These are phyloP conservation scores for Handroanthus guayacan DNA, from an alignment of 257 asterid species.

Conservation along the genomic window DNA sequence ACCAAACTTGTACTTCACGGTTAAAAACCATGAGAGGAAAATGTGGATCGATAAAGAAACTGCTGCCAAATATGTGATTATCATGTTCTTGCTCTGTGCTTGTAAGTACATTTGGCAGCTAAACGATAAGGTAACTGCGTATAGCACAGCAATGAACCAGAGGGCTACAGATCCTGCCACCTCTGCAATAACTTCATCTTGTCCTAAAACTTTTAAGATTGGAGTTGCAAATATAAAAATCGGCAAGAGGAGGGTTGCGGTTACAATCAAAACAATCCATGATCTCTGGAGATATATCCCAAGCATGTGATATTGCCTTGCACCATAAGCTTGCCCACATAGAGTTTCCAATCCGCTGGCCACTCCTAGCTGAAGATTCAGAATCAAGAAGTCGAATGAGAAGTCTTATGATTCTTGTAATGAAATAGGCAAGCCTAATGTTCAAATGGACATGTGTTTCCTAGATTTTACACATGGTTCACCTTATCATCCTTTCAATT, in stretches of 20 bases:
- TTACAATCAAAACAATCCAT: slow-evolving; percentile 57
- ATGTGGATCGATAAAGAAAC: slow-evolving; percentile 56
- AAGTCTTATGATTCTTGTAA: neutral
- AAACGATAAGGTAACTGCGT: slow-evolving; percentile 56
- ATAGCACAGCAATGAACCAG: slow-evolving; percentile 70
- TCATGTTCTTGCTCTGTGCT: slow-evolving; percentile 79
- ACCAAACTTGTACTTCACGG: slow-evolving; percentile 55
- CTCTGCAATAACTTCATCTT: slow-evolving; percentile 55
- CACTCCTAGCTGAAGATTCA: slow-evolving; percentile 65
- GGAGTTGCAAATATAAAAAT: slow-evolving; percentile 60
- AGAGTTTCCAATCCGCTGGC: slow-evolving; percentile 85
- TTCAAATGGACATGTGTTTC: neutral
- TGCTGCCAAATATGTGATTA: slow-evolving; percentile 69
- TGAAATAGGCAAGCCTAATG: no score
- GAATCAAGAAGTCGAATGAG: neutral
- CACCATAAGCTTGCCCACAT: slow-evolving; percentile 91
- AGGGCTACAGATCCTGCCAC: slow-evolving; percentile 54
- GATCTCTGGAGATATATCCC: slow-evolving; percentile 84
- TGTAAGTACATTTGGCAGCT: slow-evolving; percentile 84
- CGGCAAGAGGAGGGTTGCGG: slow-evolving; percentile 54
- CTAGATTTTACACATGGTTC: neutral
- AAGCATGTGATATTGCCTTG: slow-evolving; percentile 77
- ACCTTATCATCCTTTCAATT: no score
- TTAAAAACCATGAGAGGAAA: slow-evolving; percentile 70
- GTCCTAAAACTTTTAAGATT: slow-evolving; percentile 68